Conservation (phyloP, 164 flowering plant species). For the Taxillus chinensis region DNA sequence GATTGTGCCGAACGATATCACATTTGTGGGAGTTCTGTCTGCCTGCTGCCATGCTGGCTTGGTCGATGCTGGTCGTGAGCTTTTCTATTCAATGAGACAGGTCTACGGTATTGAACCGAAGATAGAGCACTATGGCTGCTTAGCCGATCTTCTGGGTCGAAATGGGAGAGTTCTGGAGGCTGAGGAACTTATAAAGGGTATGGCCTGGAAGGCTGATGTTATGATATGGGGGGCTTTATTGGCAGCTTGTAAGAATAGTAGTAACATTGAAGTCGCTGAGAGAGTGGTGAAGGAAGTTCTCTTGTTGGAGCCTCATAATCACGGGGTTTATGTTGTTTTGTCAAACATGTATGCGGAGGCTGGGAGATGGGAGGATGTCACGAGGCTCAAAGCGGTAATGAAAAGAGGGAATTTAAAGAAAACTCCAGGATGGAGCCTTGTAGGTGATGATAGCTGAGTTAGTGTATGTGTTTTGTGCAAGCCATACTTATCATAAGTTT, state of each 20-base stretch:
- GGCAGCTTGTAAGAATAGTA: slow-evolving; percentile 40
- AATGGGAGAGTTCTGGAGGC: slow-evolving; percentile 45
- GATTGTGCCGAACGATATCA: slow-evolving; percentile 34
- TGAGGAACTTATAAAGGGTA: slow-evolving; percentile 43
- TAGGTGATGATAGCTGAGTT: slow-evolving; percentile 14
- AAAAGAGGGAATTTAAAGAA: slow-evolving; percentile 27
- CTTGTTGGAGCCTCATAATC: slow-evolving; percentile 36
- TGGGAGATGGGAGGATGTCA: slow-evolving; percentile 38
- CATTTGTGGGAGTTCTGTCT: slow-evolving; percentile 50
- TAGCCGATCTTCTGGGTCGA: slow-evolving; percentile 56
- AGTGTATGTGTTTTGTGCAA: not conserved
- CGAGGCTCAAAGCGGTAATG: slow-evolving; percentile 29
- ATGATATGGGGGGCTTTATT: slow-evolving; percentile 55
- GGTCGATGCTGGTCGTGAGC: slow-evolving; percentile 31
- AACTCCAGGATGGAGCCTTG: slow-evolving; percentile 39
- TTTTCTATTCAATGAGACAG: slow-evolving; percentile 39
- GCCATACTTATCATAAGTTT: too few relatives aligned
- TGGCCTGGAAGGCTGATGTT: slow-evolving; percentile 52
- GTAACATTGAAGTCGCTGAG: slow-evolving; percentile 41
- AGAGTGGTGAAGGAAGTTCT: slow-evolving; percentile 33
- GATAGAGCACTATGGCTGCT: slow-evolving; percentile 60
- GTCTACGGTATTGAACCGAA: slow-evolving; percentile 43
- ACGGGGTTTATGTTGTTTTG: slow-evolving; percentile 34
- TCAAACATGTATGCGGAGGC: slow-evolving; percentile 47
- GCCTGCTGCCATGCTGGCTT: slow-evolving; percentile 68